A percentile compares a stretch with the other conserved stretches of the same genome.
These are phyloP conservation scores for Anisogramma anomala DNA, from an alignment of 2,329 filamentous ascomycete genomes.

Conservation along the genomic window DNA sequence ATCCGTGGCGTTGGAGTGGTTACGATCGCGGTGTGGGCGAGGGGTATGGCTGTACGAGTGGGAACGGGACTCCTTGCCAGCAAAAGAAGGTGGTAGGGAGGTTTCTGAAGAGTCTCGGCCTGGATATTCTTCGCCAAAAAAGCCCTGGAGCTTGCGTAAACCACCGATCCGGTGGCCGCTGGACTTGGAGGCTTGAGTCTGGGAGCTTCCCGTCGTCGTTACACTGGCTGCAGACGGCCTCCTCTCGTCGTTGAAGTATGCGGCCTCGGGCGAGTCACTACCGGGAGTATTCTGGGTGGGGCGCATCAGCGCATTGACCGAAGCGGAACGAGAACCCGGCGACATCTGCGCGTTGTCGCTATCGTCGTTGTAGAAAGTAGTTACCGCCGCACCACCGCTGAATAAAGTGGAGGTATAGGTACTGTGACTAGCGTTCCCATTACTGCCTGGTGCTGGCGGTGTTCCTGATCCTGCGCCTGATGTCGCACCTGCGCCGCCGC, in stretches of 20 bases:
- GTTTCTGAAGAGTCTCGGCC: slow-evolving; percentile 63
- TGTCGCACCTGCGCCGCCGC: neutral
- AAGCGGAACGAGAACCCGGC: slow-evolving; percentile 51
- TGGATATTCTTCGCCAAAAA: slow-evolving; percentile 84
- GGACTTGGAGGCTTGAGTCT: slow-evolving; percentile 69
- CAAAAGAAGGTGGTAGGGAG: slow-evolving; percentile 41
- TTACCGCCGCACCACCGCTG: slow-evolving; percentile 27
- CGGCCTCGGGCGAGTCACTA: slow-evolving; percentile 50
- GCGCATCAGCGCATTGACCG: slow-evolving; percentile 18
- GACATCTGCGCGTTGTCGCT: slow-evolving; percentile 66
- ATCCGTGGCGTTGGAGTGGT: slow-evolving; percentile 67
- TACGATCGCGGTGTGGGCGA: slow-evolving; percentile 57
- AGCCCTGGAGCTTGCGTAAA: slow-evolving; percentile 74
- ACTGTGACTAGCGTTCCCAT: slow-evolving; percentile 10
- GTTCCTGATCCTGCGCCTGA: slow-evolving; percentile 1
- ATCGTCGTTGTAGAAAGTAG: slow-evolving; percentile 64
- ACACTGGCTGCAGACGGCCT: slow-evolving; percentile 82
- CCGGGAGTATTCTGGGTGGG: slow-evolving; percentile 33
- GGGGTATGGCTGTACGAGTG: slow-evolving; percentile 48
- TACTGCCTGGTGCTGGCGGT: slow-evolving; percentile 18
- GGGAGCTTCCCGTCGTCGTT: slow-evolving; percentile 69
- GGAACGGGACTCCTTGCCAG: slow-evolving; percentile 49
- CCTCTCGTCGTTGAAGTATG: slow-evolving; percentile 58
- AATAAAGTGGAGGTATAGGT: slow-evolving; percentile 26
- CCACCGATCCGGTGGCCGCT: slow-evolving; percentile 50